Percentiles rank a stretch among this genome's conserved stretches.
Evolutionary conservation across 176 grass and related monocot species (phyloP).

Genomic region (Carex littledalei): DNA sequence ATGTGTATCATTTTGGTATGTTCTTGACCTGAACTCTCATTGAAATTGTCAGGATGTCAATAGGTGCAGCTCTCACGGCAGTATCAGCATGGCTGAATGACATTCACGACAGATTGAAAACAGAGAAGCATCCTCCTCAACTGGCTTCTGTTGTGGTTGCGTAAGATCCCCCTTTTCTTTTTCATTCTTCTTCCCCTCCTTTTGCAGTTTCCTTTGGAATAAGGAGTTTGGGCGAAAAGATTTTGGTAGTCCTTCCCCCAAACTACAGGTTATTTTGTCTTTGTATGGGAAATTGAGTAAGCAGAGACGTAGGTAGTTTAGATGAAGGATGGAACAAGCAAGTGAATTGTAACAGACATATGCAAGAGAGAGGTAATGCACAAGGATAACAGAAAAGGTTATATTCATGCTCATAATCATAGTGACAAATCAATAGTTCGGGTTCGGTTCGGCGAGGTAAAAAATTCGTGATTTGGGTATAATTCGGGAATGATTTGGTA

Average conservation of each 20-base stretch:
- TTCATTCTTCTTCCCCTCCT: neutral
- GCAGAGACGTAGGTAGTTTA: neutral
- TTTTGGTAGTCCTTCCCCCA: neutral
- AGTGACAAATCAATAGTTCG: too few relatives aligned
- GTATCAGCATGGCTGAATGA: slow-evolving; percentile 84
- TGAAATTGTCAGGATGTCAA: slow-evolving; percentile 61
- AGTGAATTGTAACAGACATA: neutral
- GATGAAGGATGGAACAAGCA: neutral
- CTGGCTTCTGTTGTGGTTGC: slow-evolving; percentile 69
- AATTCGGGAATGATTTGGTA: too few relatives aligned
- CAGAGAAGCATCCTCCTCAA: slow-evolving; percentile 66
- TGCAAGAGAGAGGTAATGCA: neutral
- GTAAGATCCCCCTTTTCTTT: slow-evolving; percentile 44
- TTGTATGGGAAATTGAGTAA: neutral
- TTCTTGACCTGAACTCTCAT: slow-evolving; percentile 1
- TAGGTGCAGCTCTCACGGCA: slow-evolving; percentile 78
- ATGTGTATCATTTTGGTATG: neutral
- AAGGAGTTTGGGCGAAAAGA: neutral
- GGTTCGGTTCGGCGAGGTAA: too few relatives aligned
- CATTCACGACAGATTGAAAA: slow-evolving; percentile 53
- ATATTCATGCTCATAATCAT: neutral
- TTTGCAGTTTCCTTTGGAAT: neutral
- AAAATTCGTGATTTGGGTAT: too few relatives aligned
- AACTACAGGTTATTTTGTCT: neutral
- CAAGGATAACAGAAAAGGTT: neutral